Percentiles rank a stretch among this genome's conserved stretches.
Evolutionary conservation across 257 asterid species (phyloP).

Genomic region (Mitragyna speciosa): DNA sequence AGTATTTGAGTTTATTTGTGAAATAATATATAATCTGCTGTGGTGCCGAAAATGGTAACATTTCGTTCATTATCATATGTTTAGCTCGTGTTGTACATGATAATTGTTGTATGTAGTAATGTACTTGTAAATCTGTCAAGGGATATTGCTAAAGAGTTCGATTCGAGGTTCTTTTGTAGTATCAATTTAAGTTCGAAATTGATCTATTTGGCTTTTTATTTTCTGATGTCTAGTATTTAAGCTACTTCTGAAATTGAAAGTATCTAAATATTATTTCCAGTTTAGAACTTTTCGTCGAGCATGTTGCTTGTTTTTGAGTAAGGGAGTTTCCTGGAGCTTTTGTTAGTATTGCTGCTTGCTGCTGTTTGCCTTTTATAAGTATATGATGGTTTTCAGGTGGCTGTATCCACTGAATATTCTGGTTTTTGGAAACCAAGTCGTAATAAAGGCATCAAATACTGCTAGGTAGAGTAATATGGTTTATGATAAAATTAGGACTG

Average conservation of each 20-base stretch:
- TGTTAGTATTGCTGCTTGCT: background rate
- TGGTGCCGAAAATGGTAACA: too few relatives aligned
- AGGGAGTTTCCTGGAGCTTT: background rate
- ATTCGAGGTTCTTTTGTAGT: background rate
- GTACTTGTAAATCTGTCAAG: background rate
- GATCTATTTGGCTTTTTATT: background rate
- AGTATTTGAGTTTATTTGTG: background rate
- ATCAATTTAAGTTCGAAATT: background rate
- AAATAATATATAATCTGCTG: too few relatives aligned
- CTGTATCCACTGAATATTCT: background rate
- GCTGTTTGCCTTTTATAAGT: background rate
- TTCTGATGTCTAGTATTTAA: background rate
- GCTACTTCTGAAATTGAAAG: background rate
- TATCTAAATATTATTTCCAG: background rate
- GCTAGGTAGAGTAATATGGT: background rate
- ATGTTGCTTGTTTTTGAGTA: background rate
- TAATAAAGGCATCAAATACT: background rate
- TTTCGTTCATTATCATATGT: background rate
- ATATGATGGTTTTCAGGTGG: background rate
- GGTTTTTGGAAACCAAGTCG: background rate
- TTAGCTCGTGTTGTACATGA: background rate
- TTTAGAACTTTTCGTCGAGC: background rate
- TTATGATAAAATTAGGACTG: background rate
- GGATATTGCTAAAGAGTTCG: background rate
- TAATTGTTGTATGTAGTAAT: background rate